Base-by-base conservation (phyloP, 768 basidiomycete genomes). In the Amyloporia xantha region DNA sequence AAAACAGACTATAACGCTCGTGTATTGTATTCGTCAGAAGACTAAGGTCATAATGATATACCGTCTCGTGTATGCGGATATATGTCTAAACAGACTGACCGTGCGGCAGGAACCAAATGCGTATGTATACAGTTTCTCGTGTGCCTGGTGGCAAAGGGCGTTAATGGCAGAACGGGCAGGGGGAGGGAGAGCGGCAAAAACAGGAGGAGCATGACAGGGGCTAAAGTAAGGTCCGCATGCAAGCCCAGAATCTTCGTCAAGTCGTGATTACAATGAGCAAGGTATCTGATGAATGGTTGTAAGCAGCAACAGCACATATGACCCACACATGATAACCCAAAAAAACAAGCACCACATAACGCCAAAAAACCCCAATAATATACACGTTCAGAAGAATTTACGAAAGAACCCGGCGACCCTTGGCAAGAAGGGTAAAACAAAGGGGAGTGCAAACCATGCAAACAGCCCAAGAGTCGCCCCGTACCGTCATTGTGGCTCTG, bases 371-470 rank as follows among this genome's bases (percentile, higher is more conserved):
- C 50, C 43, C 37, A 35, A 52, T 23, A 24, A 24, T 47, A 33
- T 33, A 33, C n/a, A n/a, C 30, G 30, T 17, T 57, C 64, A 71
- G 47, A 73, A 67, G 54, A 62, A 70, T 61, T 68, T 68, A 61
- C 68, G 67, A 59, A 73, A 61, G 59, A 62, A 67, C 72, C 62
- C 73, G 73, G 72, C 72, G 67, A 74, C 72, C 68, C 65, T 74
- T 64, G 71, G 69, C 58, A 68, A 58, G 57, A 73, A 61, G 48
- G 70, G 71, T 55, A 70, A 59, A 54, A 70, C 59, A 47, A 70
- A 51, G 42, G 69, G 70, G 59, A 64, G 63, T 53, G 68, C 66
- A 50, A 73, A 62, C 70, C 66, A 72, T 52, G 66, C 65, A 57
- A 73, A 61, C 54, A 60, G 60, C 65, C 72, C 66, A 60, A 74